phyloP scores from a whole-genome alignment of 805 yeast genomes.

The Cyberlindnera suaveolens region DNA sequence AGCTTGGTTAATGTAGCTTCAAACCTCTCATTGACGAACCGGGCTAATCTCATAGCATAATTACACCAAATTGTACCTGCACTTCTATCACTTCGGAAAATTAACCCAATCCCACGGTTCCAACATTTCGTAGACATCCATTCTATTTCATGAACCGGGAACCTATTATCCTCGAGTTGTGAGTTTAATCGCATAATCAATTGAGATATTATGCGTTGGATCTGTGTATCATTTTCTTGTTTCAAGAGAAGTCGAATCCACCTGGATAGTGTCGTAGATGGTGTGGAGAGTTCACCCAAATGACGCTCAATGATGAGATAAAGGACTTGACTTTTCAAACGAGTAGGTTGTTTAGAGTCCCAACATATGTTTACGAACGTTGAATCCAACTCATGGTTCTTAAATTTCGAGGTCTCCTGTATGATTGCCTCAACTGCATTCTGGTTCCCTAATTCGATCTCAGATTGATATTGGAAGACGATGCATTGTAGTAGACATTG shows the following conservation, averaged over 20 bases:
- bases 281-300: conserved; percentile 8
- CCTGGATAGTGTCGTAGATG: conserved; percentile 18
- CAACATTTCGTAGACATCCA: conserved; percentile 32
- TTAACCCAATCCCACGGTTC: conserved; percentile 31
- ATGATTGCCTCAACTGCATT: conserved; percentile 17
- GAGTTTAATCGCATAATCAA: conserved; percentile 6
- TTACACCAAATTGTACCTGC: conserved; percentile 26
- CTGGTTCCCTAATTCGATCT: conserved; percentile 20
- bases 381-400: conserved; percentile 18
- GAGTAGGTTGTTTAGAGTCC: conserved; percentile 14
- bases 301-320: conserved; percentile 21
- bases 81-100: conserved; percentile 16
- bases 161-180: conserved; percentile 1
- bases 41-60: conserved; percentile 23
- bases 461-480: conserved; percentile 21
- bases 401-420: conserved; percentile 11
- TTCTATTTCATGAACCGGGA: conserved; percentile 28
- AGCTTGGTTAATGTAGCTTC: conserved; percentile 20
- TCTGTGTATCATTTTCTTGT: conserved; percentile 2
- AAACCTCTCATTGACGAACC: conserved; percentile 22
- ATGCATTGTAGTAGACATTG: conserved; percentile 20
- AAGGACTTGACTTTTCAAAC: conserved; percentile 16
- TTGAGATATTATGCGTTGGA: conserved; percentile 8
- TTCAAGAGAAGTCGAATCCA: conserved; percentile 26
- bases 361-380: conserved; percentile 17